A percentile compares a stretch with the other conserved stretches of the same genome.
phyloP scores from a whole-genome alignment of 441 rosid genomes.

The Cnidoscolus chayamansa region DNA sequence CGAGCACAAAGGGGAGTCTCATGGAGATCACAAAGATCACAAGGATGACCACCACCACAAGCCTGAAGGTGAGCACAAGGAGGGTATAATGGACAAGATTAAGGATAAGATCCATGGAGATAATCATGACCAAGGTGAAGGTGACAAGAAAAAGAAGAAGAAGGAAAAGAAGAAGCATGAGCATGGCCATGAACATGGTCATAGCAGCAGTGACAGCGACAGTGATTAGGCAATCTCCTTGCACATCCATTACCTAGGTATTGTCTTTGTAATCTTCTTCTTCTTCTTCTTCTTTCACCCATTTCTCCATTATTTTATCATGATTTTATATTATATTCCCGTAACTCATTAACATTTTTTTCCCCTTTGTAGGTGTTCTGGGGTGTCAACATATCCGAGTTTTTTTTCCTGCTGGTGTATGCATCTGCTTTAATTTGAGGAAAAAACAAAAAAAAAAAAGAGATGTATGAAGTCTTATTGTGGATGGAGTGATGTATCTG shows the following conservation, averaged over 20 bases:
- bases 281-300: too few species aligned
- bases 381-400: too few species aligned
- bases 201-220: conserved; percentile 55
- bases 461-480: too few species aligned
- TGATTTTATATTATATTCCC: too few species aligned
- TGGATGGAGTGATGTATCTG: too few species aligned
- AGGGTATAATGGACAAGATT: conserved; percentile 57
- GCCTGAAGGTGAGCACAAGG: conserved; percentile 33
- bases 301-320: too few species aligned
- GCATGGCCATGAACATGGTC: conserved; percentile 42
- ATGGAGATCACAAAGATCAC: background rate
- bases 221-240: conserved; percentile 35
- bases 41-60: conserved; percentile 20
- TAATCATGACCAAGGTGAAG: conserved; percentile 20
- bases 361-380: too few species aligned
- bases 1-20: conserved; percentile 29
- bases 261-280: too few species aligned
- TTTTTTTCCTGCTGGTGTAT: too few species aligned
- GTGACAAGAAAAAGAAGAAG: conserved; percentile 43
- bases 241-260: background rate
- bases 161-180: conserved; percentile 51
- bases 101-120: conserved; percentile 70
- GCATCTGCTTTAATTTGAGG: too few species aligned
- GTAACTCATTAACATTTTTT: too few species aligned
- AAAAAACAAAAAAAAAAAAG: too few species aligned